Percentiles rank a stretch among this genome's conserved stretches.
phyloP scores from a whole-genome alignment of 345 rosid genomes.

The Sisymbrium altissimum region DNA sequence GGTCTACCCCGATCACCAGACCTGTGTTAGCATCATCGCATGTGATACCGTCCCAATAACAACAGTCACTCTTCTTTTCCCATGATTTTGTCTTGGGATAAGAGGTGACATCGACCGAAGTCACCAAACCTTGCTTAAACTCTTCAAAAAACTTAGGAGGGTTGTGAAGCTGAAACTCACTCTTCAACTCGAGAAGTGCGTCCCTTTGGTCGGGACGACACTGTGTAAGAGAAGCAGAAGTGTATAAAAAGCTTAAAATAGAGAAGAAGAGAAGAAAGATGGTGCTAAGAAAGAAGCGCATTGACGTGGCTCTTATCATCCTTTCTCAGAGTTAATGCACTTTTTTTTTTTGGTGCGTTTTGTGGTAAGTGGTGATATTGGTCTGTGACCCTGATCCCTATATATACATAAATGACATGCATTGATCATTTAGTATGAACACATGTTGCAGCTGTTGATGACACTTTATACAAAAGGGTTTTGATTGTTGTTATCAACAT shows the following conservation, averaged over 20 bases:
- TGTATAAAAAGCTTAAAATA: neutral
- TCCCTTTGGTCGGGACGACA: neutral
- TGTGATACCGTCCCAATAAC: constrained; percentile 8
- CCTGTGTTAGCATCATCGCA: neutral
- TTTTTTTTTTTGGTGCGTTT: neutral
- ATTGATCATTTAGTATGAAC: neutral
- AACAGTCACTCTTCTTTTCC: constrained; percentile 7
- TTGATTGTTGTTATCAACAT: neutral
- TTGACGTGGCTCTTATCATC: neutral
- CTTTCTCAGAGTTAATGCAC: neutral
- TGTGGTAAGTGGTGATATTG: neutral
- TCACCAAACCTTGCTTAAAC: neutral
- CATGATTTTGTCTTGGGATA: neutral
- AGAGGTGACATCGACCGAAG: neutral
- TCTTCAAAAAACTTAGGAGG: neutral
- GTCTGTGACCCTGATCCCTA: neutral
- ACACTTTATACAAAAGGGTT: neutral
- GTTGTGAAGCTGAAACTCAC: neutral
- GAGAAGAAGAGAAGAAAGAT: neutral
- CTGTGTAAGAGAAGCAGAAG: neutral
- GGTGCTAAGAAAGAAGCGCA: neutral
- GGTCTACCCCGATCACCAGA: neutral
- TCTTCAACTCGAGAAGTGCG: constrained; percentile 1
- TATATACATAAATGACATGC: too few relatives aligned
- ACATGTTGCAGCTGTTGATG: neutral